Base-by-base conservation (phyloP, 73 alveolate species). In the Stentor coeruleus region DNA sequence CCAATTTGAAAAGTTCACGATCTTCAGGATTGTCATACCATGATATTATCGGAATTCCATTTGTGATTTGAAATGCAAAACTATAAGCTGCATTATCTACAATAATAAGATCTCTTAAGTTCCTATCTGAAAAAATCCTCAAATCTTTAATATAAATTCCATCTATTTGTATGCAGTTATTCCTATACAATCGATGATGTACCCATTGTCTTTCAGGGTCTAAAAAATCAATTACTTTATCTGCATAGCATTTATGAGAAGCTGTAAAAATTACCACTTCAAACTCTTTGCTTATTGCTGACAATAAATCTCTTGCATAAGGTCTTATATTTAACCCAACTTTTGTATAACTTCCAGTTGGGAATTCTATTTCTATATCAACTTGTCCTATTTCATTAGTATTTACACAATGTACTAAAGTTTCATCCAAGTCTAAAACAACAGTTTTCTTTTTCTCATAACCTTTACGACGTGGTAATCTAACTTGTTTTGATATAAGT, bases 221-320 rank as follows among this genome's bases (percentile, higher is more conserved):
- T 35, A 90, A 84, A 75, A 88, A 86, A 41, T 90, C 93, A 6
- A 90, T 38, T 14, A 90, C 91, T n/a, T 79, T 77, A 37, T 88
- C 85, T 58, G 96, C 96, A 86, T 90, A 87, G 40, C 86, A 74
- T 36, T 85, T 88, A 39, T 84, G 92, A 57, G 90, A 77, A 20
- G 96, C 96, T 4, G 96, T 90, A 84, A 90, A 90, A 3, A 90
- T 86, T 2, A 88, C 84, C 2, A 90, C 89, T 58, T 90, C 96
- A 74, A 84, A 90, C 73, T 88, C 87, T 42, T 88, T 59, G 79
- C 76, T 86, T 28, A 88, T 41, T 3, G 84, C 81, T 81, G 66
- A 11, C 6, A 49, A 49, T 49, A 49, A 11, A 11, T 49, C 66
- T 49, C 20, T 49, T 20, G 20, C 66, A 49, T 49, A 49, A 49